A percentile compares a stretch with the other conserved stretches of the same genome.
phyloP scores from a whole-genome alignment of 331 rosid genomes.

The Phaseolus coccineus region DNA sequence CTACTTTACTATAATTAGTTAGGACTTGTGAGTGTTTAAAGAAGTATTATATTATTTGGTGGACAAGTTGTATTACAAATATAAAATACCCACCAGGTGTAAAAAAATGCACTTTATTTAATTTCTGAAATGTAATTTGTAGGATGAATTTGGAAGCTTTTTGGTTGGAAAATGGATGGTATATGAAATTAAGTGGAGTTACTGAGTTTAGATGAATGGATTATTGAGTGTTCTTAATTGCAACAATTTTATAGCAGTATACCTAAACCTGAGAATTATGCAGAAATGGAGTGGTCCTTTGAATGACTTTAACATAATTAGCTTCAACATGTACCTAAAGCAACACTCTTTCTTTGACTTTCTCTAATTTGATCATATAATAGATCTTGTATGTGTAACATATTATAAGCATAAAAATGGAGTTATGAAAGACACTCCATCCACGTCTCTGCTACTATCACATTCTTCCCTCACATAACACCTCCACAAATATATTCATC shows the following conservation, averaged over 20 bases:
- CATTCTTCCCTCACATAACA: not conserved
- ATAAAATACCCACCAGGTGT: not conserved
- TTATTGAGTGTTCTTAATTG: not conserved
- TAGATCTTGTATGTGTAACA: not conserved
- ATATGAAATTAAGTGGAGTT: not conserved
- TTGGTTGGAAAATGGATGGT: too few relatives aligned
- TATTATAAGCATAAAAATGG: not conserved
- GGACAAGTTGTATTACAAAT: not conserved
- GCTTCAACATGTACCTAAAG: not conserved
- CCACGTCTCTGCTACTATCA: conserved; percentile 1
- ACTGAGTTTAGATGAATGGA: not conserved
- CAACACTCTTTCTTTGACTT: conserved; percentile 1
- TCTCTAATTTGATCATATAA: not conserved
- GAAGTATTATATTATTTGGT: not conserved
- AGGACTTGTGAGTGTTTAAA: not conserved
- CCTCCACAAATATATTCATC: not conserved
- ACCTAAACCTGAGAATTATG: conserved; percentile 37
- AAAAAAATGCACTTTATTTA: not conserved
- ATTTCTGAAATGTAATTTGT: not conserved
- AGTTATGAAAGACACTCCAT: not conserved
- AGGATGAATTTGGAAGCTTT: too few relatives aligned
- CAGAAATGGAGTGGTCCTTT: conserved; percentile 27
- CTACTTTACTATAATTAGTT: not conserved
- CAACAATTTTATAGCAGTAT: conserved; percentile 2
- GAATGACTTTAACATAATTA: conserved; percentile 29